phyloP scores from a whole-genome alignment of 2,329 filamentous ascomycete species.

The Aspergillus sp. region DNA sequence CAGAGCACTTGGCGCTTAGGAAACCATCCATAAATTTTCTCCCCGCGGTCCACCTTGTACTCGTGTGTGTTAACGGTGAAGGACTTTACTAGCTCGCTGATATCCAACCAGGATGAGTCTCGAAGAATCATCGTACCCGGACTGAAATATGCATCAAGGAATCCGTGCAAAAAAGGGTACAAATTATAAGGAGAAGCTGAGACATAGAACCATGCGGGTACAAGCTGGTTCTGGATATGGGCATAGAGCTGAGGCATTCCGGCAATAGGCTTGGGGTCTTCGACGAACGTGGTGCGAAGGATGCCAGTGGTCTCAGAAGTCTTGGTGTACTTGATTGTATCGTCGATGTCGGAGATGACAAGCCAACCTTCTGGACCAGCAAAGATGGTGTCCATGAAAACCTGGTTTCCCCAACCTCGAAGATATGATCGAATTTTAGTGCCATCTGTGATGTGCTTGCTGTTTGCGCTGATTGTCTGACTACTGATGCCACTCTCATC shows the following conservation, averaged over 20 bases:
- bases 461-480: constrained; percentile 59
- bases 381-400: constrained; percentile 70
- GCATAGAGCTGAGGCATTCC: constrained; percentile 86
- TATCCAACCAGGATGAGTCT: constrained; percentile 81
- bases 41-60: constrained; percentile 82
- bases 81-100: constrained; percentile 75
- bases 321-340: constrained; percentile 90
- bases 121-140: constrained; percentile 80
- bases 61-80: constrained; percentile 78
- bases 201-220: constrained; percentile 86
- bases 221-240: constrained; percentile 59
- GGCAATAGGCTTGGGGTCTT: constrained; percentile 67
- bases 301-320: constrained; percentile 80
- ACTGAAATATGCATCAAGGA: constrained; percentile 71
- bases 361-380: constrained; percentile 79
- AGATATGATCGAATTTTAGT: constrained; percentile 46
- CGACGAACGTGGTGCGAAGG: constrained; percentile 78
- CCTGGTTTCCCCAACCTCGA: constrained; percentile 34
- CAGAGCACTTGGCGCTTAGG: constrained; percentile 77
- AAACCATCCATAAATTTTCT: constrained; percentile 75
- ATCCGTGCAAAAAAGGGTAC: constrained; percentile 79
- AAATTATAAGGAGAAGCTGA: constrained; percentile 93
- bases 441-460: constrained; percentile 48
- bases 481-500: constrained; percentile 71
- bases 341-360: constrained; percentile 86